These are phyloP conservation scores for Fusarium sp. DNA, from an alignment of 2,329 filamentous ascomycete genomes.

Conservation along the genomic window DNA sequence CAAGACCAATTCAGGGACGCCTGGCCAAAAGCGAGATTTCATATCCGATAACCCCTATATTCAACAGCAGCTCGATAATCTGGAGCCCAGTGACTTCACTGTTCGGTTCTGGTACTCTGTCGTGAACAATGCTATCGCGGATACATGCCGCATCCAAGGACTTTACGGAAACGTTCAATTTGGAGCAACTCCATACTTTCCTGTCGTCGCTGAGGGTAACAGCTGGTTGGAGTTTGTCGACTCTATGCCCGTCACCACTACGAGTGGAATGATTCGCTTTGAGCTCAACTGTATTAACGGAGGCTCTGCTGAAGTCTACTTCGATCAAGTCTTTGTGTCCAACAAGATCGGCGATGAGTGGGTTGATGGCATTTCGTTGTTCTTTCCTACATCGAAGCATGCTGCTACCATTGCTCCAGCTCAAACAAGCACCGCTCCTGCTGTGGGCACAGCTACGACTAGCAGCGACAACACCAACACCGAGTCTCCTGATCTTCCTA, in stretches of 20 bases:
- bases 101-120: conserved; percentile 35
- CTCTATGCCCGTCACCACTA: conserved; percentile 16
- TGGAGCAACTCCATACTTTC: conserved; percentile 30
- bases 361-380: conserved; percentile 28
- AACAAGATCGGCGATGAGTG: conserved; percentile 28
- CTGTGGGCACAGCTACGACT: neutral
- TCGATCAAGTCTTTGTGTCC: conserved; percentile 38
- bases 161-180: conserved; percentile 26
- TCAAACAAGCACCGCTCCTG: conserved; percentile 5
- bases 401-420: conserved; percentile 3
- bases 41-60: conserved; percentile 16
- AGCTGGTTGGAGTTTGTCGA: conserved; percentile 26
- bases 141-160: conserved; percentile 33
- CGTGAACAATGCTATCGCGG: conserved; percentile 13
- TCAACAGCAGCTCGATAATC: conserved; percentile 24
- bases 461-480: neutral
- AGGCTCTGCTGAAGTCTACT: conserved; percentile 31
- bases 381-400: conserved; percentile 23
- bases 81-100: conserved; percentile 30
- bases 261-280: conserved; percentile 30
- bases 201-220: neutral
- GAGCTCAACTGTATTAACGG: conserved; percentile 25
- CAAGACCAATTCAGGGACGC: neutral
- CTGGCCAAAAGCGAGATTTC: conserved; percentile 2
- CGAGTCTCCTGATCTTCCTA: neutral